Evolutionary conservation across 495 filamentous ascomycete genomes (phyloP), one percentile per base, ranked within the genome.

Genomic region (Talaromyces wortmannii): DNA sequence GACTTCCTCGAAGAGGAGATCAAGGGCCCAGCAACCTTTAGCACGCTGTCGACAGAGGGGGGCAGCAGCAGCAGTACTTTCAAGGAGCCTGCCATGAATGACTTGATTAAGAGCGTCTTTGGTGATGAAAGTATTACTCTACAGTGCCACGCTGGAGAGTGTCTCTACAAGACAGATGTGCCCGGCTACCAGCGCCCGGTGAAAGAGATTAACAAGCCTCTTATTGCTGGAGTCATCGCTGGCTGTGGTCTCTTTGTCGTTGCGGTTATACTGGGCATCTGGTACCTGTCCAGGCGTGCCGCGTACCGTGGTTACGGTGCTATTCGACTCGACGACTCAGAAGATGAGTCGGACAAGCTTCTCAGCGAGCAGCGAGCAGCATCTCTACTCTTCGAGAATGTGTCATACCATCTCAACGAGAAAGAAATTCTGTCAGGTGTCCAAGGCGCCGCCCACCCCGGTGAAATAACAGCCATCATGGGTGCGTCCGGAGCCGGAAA

Each of bases 401-500:
- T 97, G 0, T 86, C 85, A 0, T 98, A 98, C 62, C 75, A 80
- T 30, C 72, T 98, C 6, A 94, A 92, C 63, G 90, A 89, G 7
- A 96, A 89, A 69, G 76, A 89, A 57, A 96, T 99, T 55, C 78
- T 99, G 0, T 79, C 80, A 6, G 83, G 80, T 31, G 84, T 99
- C 42, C 85, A 83, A 56, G 94, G 94, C 45, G 85, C 88, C 32
- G 91, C 92, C 11, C 84, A 88, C 59, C 88, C 92, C 2, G 94
- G 94, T 0, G 89, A 97, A 61, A 80, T 99, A 7, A 89, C 94
- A 62, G 94, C 94, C 18, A 96, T 99, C 65, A 97, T 99, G 92
- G 94, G 94, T 42, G 91, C 94, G 10, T 97, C 95, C 4, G 94
- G 94, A 7, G 94, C 94, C 23, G 94, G 94, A 52, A 99, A 99